phyloP scores from a whole-genome alignment of 2,329 filamentous ascomycete genomes.

The Aspergillus costaricaensis region DNA sequence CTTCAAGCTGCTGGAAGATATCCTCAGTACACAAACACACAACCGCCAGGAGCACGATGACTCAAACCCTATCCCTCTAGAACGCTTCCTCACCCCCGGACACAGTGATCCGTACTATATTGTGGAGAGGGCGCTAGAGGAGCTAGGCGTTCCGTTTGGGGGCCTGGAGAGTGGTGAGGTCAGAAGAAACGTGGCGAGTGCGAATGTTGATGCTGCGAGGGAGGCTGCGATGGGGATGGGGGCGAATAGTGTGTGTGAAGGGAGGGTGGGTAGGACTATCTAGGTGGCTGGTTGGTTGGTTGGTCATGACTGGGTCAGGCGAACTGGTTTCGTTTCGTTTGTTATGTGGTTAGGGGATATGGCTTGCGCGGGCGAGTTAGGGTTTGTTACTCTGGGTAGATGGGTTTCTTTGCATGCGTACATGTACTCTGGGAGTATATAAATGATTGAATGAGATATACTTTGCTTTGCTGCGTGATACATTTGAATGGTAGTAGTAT shows the following conservation, averaged over 20 bases:
- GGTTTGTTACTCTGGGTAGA: no score
- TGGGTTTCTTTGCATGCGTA: no score
- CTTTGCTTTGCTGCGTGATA: no score
- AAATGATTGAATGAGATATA: no score
- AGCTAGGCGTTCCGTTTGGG: conserved; percentile 19
- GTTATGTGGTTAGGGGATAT: no score
- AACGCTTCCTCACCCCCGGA: conserved; percentile 28
- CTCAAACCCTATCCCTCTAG: conserved; percentile 18
- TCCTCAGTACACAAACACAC: neutral
- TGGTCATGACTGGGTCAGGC: no score
- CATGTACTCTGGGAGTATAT: no score
- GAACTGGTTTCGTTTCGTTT: no score
- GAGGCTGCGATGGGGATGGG: neutral
- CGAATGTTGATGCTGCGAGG: conserved; percentile 11
- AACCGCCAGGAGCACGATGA: conserved; percentile 3
- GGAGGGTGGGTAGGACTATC: neutral
- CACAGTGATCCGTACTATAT: conserved; percentile 23
- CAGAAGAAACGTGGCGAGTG: conserved; percentile 17
- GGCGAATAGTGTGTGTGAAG: neutral
- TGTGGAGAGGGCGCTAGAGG: conserved; percentile 16
- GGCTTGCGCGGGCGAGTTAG: no score
- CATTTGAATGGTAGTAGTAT: no score
- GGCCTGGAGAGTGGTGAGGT: conserved; percentile 18
- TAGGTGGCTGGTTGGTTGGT: no score
- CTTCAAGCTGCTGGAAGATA: conserved; percentile 18